Evolutionary conservation across 2,329 filamentous ascomycete species (phyloP).

Genomic region (Massarina eburnea): DNA sequence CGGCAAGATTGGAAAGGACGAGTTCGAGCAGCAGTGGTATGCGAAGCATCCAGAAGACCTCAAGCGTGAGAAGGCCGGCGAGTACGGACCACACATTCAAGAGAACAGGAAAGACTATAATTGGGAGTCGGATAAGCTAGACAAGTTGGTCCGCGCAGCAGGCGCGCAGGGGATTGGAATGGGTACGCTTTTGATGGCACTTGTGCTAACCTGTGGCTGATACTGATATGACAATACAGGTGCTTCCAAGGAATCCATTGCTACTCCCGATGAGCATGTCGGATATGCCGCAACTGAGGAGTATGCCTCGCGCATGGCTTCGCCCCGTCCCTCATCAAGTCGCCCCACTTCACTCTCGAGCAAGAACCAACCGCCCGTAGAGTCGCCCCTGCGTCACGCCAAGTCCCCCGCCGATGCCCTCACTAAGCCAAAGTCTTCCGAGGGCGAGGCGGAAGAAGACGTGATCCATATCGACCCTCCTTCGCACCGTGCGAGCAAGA

Average conservation of each 20-base stretch:
- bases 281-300: conserved; percentile 87
- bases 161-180: conserved; percentile 53
- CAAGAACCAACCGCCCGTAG: conserved; percentile 47
- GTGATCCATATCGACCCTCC: conserved; percentile 80
- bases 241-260: conserved; percentile 61
- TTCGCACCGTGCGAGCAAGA: conserved; percentile 47
- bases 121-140: conserved; percentile 85
- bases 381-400: conserved; percentile 56
- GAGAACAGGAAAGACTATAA: conserved; percentile 72
- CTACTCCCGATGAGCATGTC: conserved; percentile 87
- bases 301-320: conserved; percentile 73
- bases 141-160: conserved; percentile 81
- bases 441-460: conserved; percentile 56
- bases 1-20: conserved; percentile 72
- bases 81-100: conserved; percentile 61
- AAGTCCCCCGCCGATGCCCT: conserved; percentile 51
- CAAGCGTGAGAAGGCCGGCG: conserved; percentile 70
- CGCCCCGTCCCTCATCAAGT: conserved; percentile 61
- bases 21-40: conserved; percentile 89
- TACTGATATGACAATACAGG: conserved; percentile 59
- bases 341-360: conserved; percentile 48
- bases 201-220: conserved; percentile 39
- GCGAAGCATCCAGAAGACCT: conserved; percentile 84
- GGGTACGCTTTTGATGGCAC: conserved; percentile 47
- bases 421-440: conserved; percentile 39